These are phyloP conservation scores for Cercospora canescens DNA, from an alignment of 2,329 filamentous ascomycete species.

Conservation along the genomic window DNA sequence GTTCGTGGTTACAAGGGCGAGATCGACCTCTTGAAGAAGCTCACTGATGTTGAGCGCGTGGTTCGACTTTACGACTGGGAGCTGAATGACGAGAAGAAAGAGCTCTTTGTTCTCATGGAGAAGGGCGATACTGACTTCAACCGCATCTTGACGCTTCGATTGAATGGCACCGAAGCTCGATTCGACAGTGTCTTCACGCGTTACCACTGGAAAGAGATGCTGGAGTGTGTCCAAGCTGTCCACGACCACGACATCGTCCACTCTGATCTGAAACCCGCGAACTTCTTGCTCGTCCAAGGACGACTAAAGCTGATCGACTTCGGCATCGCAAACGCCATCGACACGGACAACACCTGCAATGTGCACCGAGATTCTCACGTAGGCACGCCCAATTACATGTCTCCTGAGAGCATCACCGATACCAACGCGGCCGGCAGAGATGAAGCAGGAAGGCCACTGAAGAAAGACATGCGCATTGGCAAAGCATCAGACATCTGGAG, in stretches of 20 bases:
- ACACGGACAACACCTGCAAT: slow-evolving; percentile 93
- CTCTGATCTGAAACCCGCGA: slow-evolving; percentile 94
- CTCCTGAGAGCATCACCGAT: slow-evolving; percentile 88
- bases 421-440: slow-evolving; percentile 62
- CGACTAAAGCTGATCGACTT: slow-evolving; percentile 96
- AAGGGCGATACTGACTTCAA: slow-evolving; percentile 93
- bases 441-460: slow-evolving; percentile 47
- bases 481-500: slow-evolving; percentile 97
- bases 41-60: slow-evolving; percentile 84
- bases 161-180: slow-evolving; percentile 66
- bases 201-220: slow-evolving; percentile 99
- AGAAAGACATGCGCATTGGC: slow-evolving; percentile 90
- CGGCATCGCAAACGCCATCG: slow-evolving; percentile 95
- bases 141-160: slow-evolving; percentile 72
- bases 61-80: slow-evolving; percentile 91
- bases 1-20: slow-evolving; percentile 91
- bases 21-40: slow-evolving; percentile 82
- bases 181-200: slow-evolving; percentile 90
- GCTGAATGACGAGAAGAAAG: slow-evolving; percentile 82
- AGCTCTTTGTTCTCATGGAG: slow-evolving; percentile 92
- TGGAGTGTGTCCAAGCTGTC: slow-evolving; percentile 88
- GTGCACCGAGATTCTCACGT: slow-evolving; percentile 95
- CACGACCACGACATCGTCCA: slow-evolving; percentile 92
- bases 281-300: slow-evolving; percentile 91
- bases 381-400: slow-evolving; percentile 98